Evolutionary conservation across 2,329 filamentous ascomycete species (phyloP).

Genomic region (Trichocomaceae sp.): DNA sequence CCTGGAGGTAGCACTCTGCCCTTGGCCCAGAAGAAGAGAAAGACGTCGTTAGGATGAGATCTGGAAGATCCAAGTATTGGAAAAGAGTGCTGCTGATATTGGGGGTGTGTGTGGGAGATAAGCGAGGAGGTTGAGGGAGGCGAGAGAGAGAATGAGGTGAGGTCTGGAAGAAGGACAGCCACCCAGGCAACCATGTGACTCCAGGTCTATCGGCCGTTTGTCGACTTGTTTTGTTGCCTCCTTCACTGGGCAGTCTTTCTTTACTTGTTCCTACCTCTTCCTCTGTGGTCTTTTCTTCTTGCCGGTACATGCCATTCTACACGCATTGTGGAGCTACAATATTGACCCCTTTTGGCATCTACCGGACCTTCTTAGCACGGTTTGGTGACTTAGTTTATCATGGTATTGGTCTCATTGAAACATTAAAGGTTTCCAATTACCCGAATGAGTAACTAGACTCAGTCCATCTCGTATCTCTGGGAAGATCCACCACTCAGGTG

Average conservation of each 20-base stretch:
- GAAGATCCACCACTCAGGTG: neutral
- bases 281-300: neutral
- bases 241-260: neutral
- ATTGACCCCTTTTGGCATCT: neutral
- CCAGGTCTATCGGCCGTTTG: no score
- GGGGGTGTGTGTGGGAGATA: neutral
- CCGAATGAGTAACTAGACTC: no score
- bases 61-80: neutral
- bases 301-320: neutral
- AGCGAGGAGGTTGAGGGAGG: neutral
- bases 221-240: neutral
- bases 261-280: neutral
- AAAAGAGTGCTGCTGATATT: neutral
- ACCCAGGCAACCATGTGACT: neutral
- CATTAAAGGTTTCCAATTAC: no score
- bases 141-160: neutral
- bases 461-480: neutral
- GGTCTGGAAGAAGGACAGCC: neutral
- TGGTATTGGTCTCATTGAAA: no score
- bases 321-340: neutral
- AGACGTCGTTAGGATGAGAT: neutral
- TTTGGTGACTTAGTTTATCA: no score
- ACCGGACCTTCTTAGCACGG: neutral
- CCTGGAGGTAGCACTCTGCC: neutral
- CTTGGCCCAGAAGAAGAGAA: neutral